Evolutionary conservation across 768 basidiomycete species (phyloP).

Genomic region (Rhizopogon sp.): DNA sequence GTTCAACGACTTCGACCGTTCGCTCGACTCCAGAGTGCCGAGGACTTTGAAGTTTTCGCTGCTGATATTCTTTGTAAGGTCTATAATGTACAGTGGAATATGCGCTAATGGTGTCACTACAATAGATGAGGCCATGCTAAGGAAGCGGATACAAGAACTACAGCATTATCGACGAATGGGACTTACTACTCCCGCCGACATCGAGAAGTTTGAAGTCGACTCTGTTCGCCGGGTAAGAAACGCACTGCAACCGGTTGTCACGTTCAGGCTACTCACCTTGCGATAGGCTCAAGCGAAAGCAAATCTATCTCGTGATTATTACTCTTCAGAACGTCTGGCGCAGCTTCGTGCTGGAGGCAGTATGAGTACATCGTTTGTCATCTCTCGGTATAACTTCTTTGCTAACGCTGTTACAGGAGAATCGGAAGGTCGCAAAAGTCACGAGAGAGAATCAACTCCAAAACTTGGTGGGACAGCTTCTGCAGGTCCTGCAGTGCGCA

Average conservation of each 20-base stretch:
- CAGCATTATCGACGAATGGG: conserved; percentile 89
- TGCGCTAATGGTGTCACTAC: background rate
- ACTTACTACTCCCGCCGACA: conserved; percentile 77
- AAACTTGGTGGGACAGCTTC: conserved; percentile 34
- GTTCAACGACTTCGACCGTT: conserved; percentile 87
- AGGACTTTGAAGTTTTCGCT: conserved; percentile 85
- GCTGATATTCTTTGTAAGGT: conserved; percentile 85
- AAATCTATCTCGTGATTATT: conserved; percentile 51
- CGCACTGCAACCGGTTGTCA: background rate
- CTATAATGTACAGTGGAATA: background rate
- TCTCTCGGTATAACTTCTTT: background rate
- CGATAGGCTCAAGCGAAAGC: conserved; percentile 59
- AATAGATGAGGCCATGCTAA: conserved; percentile 80
- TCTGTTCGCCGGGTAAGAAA: conserved; percentile 61
- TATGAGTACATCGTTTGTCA: conserved; percentile 46
- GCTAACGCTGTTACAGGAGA: conserved; percentile 31
- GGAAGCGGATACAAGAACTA: conserved; percentile 86
- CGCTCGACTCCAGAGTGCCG: conserved; percentile 82
- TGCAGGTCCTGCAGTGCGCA: conserved; percentile 35
- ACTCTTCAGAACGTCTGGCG: conserved; percentile 43
- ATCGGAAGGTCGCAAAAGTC: conserved; percentile 49
- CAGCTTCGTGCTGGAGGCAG: conserved; percentile 40
- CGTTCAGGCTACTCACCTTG: background rate
- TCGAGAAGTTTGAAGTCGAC: conserved; percentile 84
- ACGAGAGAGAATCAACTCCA: conserved; percentile 60